Percentiles rank a stretch among this genome's conserved stretches.
These are phyloP conservation scores for Tetracentron sinense DNA, from an alignment of 164 flowering plant genomes.

Conservation along the genomic window DNA sequence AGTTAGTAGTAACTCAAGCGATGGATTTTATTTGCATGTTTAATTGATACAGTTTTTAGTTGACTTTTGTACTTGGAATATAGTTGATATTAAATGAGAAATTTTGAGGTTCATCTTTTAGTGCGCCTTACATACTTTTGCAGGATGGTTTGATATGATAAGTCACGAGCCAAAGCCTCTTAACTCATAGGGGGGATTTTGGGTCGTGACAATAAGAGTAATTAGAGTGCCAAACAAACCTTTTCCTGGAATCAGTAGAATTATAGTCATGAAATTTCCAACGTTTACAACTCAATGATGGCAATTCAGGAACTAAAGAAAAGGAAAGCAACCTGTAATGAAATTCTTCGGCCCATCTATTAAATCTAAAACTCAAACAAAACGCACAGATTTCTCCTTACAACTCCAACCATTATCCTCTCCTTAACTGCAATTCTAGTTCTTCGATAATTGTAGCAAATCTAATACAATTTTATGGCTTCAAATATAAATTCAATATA, in stretches of 20 bases:
- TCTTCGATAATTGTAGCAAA: background rate
- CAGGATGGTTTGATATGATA: too few relatives aligned
- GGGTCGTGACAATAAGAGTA: slow-evolving; percentile 72
- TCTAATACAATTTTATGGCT: too few relatives aligned
- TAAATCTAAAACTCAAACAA: slow-evolving; percentile 95
- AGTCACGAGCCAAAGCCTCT: too few relatives aligned
- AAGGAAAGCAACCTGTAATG: slow-evolving; percentile 63
- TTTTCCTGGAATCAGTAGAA: slow-evolving; percentile 58
- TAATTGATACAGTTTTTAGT: too few relatives aligned
- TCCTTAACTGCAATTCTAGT: slow-evolving; percentile 60
- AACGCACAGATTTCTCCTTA: slow-evolving; percentile 65
- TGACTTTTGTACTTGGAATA: too few relatives aligned
- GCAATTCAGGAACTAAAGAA: background rate
- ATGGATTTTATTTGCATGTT: too few relatives aligned
- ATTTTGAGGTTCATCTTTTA: too few relatives aligned
- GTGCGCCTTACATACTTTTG: too few relatives aligned
- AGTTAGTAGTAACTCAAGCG: too few relatives aligned
- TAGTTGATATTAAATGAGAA: too few relatives aligned
- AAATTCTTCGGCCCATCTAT: slow-evolving; percentile 99
- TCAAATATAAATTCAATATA: too few relatives aligned
- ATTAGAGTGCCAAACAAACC: slow-evolving; percentile 97
- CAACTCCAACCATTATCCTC: slow-evolving; percentile 98
- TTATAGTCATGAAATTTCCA: background rate
- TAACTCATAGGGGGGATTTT: too few relatives aligned
- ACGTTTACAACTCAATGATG: background rate